A percentile compares a stretch with the other conserved stretches of the same genome.
These are phyloP conservation scores for Cardamine resedifolia DNA, from an alignment of 345 rosid species.

Conservation along the genomic window DNA sequence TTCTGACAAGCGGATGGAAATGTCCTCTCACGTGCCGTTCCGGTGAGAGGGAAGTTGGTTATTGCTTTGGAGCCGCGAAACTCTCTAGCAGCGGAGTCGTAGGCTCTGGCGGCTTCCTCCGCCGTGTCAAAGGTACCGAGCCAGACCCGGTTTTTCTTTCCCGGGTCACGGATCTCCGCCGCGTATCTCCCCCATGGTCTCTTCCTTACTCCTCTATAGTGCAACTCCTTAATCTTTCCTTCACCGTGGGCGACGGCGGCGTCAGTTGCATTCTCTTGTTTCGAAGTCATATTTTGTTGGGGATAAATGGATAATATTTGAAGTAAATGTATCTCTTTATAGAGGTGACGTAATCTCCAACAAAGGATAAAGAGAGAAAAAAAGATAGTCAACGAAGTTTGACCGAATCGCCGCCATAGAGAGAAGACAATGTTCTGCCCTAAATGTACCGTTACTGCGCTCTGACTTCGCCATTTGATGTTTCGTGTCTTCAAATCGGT, in stretches of 20 bases:
- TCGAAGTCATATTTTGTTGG: background rate
- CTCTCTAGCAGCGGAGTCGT: constrained; percentile 56
- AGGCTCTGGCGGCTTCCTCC: constrained; percentile 62
- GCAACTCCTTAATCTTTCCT: constrained; percentile 40
- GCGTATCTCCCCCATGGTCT: constrained; percentile 74
- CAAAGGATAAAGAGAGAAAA: background rate
- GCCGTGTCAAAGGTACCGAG: constrained; percentile 63
- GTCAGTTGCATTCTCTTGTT: background rate
- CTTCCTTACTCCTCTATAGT: constrained; percentile 62
- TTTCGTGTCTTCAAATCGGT: background rate
- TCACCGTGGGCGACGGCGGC: constrained; percentile 3
- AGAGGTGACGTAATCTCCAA: constrained; percentile 13
- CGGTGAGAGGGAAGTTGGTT: constrained; percentile 50
- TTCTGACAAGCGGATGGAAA: background rate
- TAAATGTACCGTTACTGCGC: background rate
- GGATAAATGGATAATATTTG: background rate
- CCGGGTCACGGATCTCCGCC: constrained; percentile 69
- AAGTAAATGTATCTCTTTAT: background rate
- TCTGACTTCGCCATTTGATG: background rate
- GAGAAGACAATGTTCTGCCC: background rate
- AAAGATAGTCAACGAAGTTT: constrained; percentile 3
- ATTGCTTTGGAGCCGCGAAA: constrained; percentile 63
- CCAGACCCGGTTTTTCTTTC: constrained; percentile 65
- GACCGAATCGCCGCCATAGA: constrained; percentile 5
- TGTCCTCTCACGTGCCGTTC: background rate